Base-by-base conservation (phyloP, 1,284 basidiomycete species). In the Schizophyllum commune region DNA sequence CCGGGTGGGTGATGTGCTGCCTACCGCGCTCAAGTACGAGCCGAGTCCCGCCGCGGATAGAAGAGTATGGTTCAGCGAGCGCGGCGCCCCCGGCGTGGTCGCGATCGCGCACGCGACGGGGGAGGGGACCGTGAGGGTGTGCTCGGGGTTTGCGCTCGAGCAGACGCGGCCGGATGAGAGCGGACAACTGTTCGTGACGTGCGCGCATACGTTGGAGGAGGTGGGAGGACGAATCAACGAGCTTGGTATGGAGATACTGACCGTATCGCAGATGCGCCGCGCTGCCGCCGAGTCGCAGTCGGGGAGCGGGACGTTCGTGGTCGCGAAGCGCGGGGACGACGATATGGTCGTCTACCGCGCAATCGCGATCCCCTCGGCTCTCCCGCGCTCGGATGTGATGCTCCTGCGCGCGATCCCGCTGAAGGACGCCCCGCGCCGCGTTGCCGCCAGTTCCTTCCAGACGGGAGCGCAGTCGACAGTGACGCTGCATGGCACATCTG, bases 121-220 rank as follows among this genome's bases (percentile, higher is more conserved):
- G 20, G 67, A 72, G 27, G 76, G 82, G 65, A 80, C 80, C 64
- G 74, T 88, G 56, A 79, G 79, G 6, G 69, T 89, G 20, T 84
- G 82, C 60, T 85, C 85, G 7, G 88, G 84, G 0, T 91, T 91
- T 69, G 81, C 79, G 1, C 67, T 90, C 56, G 74, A 47, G 39
- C 39, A 78, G 55, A 70, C 69, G 2, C 67, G 68, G 2, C 66
- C 65, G 11, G 62, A 69, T 1, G 66, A 70, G 17, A 71, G 69
- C 3, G 75, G 79, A 27, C 71, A 74, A 2, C 64, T 83, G 9
- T 68, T 89, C 27, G 68, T 88, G 13, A 84, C 84, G 0, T 91
- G 88, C 65, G 84, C 83, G 4, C 89, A 91, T 69, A 88, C 88
- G 2, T 68, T 89, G 27, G 83, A 86, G 67, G 79, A 85, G 79